Conservation (phyloP, 164 flowering plant species). For the Echeveria elegans region DNA sequence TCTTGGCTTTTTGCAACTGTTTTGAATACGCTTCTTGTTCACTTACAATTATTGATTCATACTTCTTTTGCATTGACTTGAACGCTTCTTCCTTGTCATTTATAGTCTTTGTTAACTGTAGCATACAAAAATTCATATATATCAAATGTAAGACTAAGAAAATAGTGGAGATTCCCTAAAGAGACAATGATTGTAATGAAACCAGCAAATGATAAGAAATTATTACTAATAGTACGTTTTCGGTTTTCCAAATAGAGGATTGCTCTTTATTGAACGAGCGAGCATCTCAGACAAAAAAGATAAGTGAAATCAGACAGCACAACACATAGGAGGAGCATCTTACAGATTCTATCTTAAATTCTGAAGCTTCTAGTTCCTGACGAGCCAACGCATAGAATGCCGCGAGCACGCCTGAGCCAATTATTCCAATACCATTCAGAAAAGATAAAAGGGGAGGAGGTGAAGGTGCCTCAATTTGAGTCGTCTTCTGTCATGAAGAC, state of each 20-base stretch:
- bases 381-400: slow-evolving; percentile 58
- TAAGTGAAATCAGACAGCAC: background rate
- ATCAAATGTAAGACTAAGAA: too few species aligned
- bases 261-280: background rate
- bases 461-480: background rate
- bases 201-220: too few species aligned
- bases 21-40: slow-evolving; percentile 28
- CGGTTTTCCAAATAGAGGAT: too few species aligned
- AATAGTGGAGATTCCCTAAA: too few species aligned
- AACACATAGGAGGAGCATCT: slow-evolving; percentile 12
- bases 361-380: slow-evolving; percentile 44
- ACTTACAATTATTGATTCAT: slow-evolving; percentile 19
- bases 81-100: slow-evolving; percentile 35
- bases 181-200: too few species aligned
- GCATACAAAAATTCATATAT: too few species aligned
- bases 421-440: slow-evolving; percentile 63
- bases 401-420: slow-evolving; percentile 62
- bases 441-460: slow-evolving; percentile 36
- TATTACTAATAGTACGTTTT: too few species aligned
- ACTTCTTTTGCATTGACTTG: slow-evolving; percentile 23
- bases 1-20: slow-evolving; percentile 23
- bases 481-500: background rate
- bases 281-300: background rate
- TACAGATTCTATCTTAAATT: slow-evolving; percentile 66
- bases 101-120: slow-evolving; percentile 51